Percentiles rank a stretch among this genome's conserved stretches.
These are phyloP conservation scores for Sarocladium brachiariae DNA, from an alignment of 2,329 filamentous ascomycete species.

Conservation along the genomic window DNA sequence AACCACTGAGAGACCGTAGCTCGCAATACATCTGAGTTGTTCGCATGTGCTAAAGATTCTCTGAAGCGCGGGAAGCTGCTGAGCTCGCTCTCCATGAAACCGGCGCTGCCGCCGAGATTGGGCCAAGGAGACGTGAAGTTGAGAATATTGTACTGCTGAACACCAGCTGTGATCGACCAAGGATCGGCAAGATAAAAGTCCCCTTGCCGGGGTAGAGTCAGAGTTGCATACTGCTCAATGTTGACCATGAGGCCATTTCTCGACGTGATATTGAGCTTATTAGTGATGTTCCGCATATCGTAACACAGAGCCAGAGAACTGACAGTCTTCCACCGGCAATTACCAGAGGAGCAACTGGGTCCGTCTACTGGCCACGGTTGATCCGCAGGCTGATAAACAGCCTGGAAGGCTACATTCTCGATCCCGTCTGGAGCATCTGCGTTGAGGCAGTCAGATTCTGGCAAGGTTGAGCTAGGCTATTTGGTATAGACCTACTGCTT, in stretches of 20 bases:
- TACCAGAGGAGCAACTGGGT: slow-evolving; percentile 7
- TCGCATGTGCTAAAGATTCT: slow-evolving; percentile 5
- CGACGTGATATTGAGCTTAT: background rate
- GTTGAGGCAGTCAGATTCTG: background rate
- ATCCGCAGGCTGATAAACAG: slow-evolving; percentile 6
- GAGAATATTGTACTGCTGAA: background rate
- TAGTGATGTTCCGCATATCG: slow-evolving; percentile 9
- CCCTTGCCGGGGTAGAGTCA: background rate
- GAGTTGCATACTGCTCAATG: background rate
- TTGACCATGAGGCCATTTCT: background rate
- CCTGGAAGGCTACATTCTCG: slow-evolving; percentile 8
- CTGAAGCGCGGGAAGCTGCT: slow-evolving; percentile 5
- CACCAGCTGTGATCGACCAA: background rate
- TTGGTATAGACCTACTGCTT: background rate
- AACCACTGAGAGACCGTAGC: slow-evolving; percentile 9
- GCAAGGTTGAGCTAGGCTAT: too few relatives aligned
- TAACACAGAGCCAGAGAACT: slow-evolving; percentile 10
- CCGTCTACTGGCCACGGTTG: slow-evolving; percentile 8
- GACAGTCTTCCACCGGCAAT: slow-evolving; percentile 10
- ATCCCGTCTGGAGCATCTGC: background rate
- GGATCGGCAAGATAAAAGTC: background rate
- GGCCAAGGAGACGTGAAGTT: slow-evolving; percentile 10
- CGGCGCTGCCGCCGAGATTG: background rate
- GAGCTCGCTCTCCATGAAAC: background rate
- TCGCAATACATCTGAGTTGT: slow-evolving; percentile 2